These are phyloP conservation scores for Eucommia ulmoides DNA, from an alignment of 257 asterid genomes.

Conservation along the genomic window DNA sequence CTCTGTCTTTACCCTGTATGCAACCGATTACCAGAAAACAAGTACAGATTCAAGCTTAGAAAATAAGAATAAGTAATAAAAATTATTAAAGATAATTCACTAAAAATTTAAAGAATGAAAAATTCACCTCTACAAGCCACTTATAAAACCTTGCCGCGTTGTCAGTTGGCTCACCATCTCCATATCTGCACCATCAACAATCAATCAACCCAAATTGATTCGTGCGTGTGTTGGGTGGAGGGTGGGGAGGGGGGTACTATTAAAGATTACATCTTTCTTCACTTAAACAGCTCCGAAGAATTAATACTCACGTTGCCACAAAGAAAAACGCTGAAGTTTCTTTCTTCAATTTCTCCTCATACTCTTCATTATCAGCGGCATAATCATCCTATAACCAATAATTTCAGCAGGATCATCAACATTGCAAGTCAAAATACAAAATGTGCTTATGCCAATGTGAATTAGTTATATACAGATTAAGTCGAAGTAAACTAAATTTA, in stretches of 20 bases:
- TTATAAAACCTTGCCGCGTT: constrained; percentile 95
- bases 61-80: not conserved
- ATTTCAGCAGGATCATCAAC: constrained; percentile 6
- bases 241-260: too few species aligned
- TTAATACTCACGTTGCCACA: constrained; percentile 77
- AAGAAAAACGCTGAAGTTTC: constrained; percentile 72
- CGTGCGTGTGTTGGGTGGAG: too few species aligned
- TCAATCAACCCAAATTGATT: constrained; percentile 29
- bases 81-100: not conserved
- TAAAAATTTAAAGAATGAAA: not conserved
- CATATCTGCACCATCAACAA: constrained; percentile 65
- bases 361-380: constrained; percentile 92
- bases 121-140: constrained; percentile 89
- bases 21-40: constrained; percentile 8
- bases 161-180: constrained; percentile 99
- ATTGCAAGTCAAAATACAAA: constrained; percentile 6
- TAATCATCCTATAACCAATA: constrained; percentile 63
- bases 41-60: constrained; percentile 9
- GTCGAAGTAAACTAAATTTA: too few species aligned
- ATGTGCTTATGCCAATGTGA: too few species aligned
- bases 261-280: not conserved
- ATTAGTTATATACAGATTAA: too few species aligned
- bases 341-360: constrained; percentile 82
- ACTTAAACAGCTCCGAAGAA: constrained; percentile 7
- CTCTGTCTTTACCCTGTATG: constrained; percentile 68